Conservation (phyloP, 164 flowering plant species). For the Euptelea pleiosperma region DNA sequence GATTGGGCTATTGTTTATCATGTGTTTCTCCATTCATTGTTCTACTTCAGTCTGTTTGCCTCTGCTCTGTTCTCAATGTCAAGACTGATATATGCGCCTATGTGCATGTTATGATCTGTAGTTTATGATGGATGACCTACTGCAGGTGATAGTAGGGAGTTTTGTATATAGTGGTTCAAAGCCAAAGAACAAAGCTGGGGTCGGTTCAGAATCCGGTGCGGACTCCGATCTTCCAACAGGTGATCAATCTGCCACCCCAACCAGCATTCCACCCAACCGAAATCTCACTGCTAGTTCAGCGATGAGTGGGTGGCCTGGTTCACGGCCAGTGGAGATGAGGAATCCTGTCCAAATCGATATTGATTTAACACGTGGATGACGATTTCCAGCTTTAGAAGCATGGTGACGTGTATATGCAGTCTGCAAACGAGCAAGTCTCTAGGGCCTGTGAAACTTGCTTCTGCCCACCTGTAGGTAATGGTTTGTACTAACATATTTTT, state of each 20-base stretch:
- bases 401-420: conserved; percentile 38
- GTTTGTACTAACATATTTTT: conserved; percentile 27
- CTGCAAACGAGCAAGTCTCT: too few species aligned
- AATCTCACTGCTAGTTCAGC: conserved; percentile 26
- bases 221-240: conserved; percentile 26
- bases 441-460: too few species aligned
- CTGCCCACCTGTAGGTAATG: too few species aligned
- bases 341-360: conserved; percentile 49
- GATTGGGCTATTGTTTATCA: background rate
- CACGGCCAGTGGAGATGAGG: conserved; percentile 46
- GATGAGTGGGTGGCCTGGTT: conserved; percentile 49
- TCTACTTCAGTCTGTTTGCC: too few species aligned
- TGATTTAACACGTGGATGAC: conserved; percentile 72
- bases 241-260: conserved; percentile 36
- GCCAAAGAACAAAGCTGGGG: conserved; percentile 34
- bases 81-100: too few species aligned
- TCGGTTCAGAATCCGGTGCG: conserved; percentile 25
- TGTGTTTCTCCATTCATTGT: too few species aligned
- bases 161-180: conserved; percentile 47
- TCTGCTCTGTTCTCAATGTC: too few species aligned
- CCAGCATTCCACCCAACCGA: conserved; percentile 27
- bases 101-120: background rate
- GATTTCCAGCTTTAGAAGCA: conserved; percentile 16
- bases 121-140: background rate
- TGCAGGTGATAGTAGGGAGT: conserved; percentile 68